A percentile compares a stretch with the other conserved stretches of the same genome.
Evolutionary conservation across 1,284 basidiomycete genomes (phyloP).

Genomic region (Clitocybe nebularis): DNA sequence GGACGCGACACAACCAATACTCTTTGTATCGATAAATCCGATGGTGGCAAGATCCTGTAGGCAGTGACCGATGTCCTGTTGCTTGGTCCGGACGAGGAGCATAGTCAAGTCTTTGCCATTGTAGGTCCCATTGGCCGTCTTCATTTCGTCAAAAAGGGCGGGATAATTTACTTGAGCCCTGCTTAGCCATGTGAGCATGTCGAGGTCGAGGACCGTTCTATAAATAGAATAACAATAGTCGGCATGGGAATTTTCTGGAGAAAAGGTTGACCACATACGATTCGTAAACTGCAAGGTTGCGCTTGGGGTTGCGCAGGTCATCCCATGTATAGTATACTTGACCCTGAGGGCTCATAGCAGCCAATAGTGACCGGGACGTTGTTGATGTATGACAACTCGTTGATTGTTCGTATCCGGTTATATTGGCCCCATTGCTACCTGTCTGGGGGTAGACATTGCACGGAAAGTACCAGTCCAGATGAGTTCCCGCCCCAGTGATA

Average conservation of each 20-base stretch:
- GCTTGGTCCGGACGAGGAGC: slow-evolving; percentile 65
- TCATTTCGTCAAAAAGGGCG: slow-evolving; percentile 76
- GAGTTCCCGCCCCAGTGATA: slow-evolving; percentile 56
- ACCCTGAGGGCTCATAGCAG: slow-evolving; percentile 55
- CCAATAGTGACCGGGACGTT: slow-evolving; percentile 49
- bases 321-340: slow-evolving; percentile 95
- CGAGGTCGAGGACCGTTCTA: slow-evolving; percentile 86
- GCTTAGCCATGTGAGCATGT: slow-evolving; percentile 83
- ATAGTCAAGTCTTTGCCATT: slow-evolving; percentile 86
- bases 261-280: slow-evolving; percentile 49
- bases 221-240: slow-evolving; percentile 7
- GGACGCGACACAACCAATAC: slow-evolving; percentile 95
- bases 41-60: slow-evolving; percentile 83
- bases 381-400: slow-evolving; percentile 74
- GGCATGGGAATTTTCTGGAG: slow-evolving; percentile 6
- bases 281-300: slow-evolving; percentile 91
- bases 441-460: slow-evolving; percentile 86
- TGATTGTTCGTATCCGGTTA: slow-evolving; percentile 59
- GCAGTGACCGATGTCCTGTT: slow-evolving; percentile 72
- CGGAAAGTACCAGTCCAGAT: slow-evolving; percentile 89
- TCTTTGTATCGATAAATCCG: slow-evolving; percentile 92
- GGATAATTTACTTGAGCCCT: slow-evolving; percentile 79
- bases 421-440: slow-evolving; percentile 61
- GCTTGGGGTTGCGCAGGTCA: slow-evolving; percentile 62
- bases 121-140: slow-evolving; percentile 66